Conservation (phyloP, 805 yeast genomes). For the Nakazawaea molendinolei region DNA sequence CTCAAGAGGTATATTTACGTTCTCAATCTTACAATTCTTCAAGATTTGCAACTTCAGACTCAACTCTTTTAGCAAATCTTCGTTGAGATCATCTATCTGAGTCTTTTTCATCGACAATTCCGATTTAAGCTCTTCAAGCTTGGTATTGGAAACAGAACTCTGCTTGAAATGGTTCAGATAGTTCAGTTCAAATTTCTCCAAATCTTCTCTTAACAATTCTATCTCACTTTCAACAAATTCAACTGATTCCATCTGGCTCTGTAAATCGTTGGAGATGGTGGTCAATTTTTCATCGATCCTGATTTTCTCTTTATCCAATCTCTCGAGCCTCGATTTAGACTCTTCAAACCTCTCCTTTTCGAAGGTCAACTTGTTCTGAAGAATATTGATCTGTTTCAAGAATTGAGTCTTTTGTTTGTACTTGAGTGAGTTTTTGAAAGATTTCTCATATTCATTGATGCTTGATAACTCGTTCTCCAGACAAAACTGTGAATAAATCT, state of each 20-base stretch:
- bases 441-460: constrained; percentile 73
- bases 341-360: constrained; percentile 55
- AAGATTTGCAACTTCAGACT: constrained; percentile 53
- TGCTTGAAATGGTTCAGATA: constrained; percentile 1
- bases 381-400: constrained; percentile 51
- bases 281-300: constrained; percentile 29
- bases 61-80: constrained; percentile 44
- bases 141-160: constrained; percentile 7
- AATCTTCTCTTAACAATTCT: constrained; percentile 29
- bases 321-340: constrained; percentile 38
- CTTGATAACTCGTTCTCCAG: constrained; percentile 39
- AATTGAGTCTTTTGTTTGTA: constrained; percentile 57
- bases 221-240: constrained; percentile 34
- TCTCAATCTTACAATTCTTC: constrained; percentile 71
- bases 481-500: constrained; percentile 51
- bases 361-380: constrained; percentile 56
- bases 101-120: constrained; percentile 27
- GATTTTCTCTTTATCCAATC: constrained; percentile 32
- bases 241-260: constrained; percentile 24
- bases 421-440: constrained; percentile 46
- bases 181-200: constrained; percentile 24
- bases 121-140: constrained; percentile 21
- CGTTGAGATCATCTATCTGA: constrained; percentile 37
- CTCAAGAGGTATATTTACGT: constrained; percentile 52
- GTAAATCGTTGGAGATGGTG: constrained; percentile 27